A percentile compares a stretch with the other conserved stretches of the same genome.
phyloP scores from a whole-genome alignment of 2,329 filamentous ascomycete species.

The Fusarium pseudoanthophilum region DNA sequence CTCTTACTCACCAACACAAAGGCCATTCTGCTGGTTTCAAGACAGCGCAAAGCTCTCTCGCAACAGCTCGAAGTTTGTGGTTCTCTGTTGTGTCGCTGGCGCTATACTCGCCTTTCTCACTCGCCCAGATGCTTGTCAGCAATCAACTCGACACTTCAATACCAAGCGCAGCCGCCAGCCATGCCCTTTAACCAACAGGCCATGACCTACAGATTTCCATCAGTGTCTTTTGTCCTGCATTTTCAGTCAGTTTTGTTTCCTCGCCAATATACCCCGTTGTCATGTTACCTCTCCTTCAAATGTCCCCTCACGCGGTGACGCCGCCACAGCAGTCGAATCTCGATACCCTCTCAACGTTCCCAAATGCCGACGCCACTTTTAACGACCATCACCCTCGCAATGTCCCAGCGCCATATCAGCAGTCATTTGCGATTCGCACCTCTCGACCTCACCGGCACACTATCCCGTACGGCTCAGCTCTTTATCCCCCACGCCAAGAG shows the following conservation, averaged over 20 bases:
- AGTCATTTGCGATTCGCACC: slow-evolving; percentile 49
- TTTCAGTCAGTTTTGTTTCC: slow-evolving; percentile 39
- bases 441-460: slow-evolving; percentile 43
- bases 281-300: slow-evolving; percentile 64
- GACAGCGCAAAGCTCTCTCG: slow-evolving; percentile 8
- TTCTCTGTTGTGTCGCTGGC: slow-evolving; percentile 35
- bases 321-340: slow-evolving; percentile 54
- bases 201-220: slow-evolving; percentile 51
- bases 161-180: slow-evolving; percentile 34
- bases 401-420: slow-evolving; percentile 36
- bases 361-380: slow-evolving; percentile 27
- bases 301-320: slow-evolving; percentile 62
- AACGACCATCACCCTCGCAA: slow-evolving; percentile 46
- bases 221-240: slow-evolving; percentile 45
- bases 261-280: slow-evolving; percentile 44
- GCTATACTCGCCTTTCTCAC: slow-evolving; percentile 41
- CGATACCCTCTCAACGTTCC: slow-evolving; percentile 48
- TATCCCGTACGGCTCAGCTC: slow-evolving; percentile 19
- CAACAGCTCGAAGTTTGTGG: slow-evolving; percentile 12
- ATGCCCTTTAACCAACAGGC: slow-evolving; percentile 57
- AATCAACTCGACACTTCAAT: slow-evolving; percentile 33
- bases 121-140: slow-evolving; percentile 55
- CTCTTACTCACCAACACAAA: neutral
- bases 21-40: slow-evolving; percentile 5
- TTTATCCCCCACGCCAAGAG: slow-evolving; percentile 60